phyloP scores from a whole-genome alignment of 805 yeast genomes.

The Wickerhamomyces alni region DNA sequence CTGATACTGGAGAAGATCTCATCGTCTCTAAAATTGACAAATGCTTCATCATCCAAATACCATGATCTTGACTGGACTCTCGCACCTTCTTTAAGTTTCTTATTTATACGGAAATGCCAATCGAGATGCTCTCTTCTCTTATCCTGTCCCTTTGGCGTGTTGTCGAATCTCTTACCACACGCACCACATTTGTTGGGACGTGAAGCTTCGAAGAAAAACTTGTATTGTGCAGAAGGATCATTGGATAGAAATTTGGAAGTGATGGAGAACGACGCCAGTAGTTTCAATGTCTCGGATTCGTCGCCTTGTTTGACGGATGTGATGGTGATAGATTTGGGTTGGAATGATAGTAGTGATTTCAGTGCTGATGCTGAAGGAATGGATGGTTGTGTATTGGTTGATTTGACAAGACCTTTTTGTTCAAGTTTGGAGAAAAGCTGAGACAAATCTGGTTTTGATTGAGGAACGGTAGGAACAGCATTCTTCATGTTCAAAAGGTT shows the following conservation, averaged over 20 bases:
- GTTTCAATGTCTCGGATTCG: background rate
- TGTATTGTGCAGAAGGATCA: conserved; percentile 39
- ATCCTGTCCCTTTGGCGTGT: conserved; percentile 47
- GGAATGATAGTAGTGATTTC: conserved; percentile 4
- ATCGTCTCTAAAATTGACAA: conserved; percentile 69
- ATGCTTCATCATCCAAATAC: conserved; percentile 67
- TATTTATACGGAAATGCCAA: conserved; percentile 94
- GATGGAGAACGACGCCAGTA: conserved; percentile 20
- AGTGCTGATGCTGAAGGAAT: conserved; percentile 7
- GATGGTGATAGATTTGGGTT: background rate
- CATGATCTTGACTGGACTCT: conserved; percentile 71
- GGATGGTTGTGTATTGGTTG: conserved; percentile 5
- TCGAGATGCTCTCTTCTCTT: conserved; percentile 70
- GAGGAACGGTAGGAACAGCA: conserved; percentile 5
- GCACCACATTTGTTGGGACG: conserved; percentile 79
- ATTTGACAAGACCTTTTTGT: conserved; percentile 18
- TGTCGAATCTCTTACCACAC: conserved; percentile 82
- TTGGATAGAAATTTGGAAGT: conserved; percentile 24
- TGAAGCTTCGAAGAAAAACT: conserved; percentile 6
- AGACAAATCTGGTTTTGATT: conserved; percentile 11
- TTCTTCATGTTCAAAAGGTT: conserved; percentile 14
- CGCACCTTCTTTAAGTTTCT: conserved; percentile 52
- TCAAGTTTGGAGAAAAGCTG: conserved; percentile 13
- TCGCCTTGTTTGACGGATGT: background rate
- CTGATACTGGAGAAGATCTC: conserved; percentile 31